Evolutionary conservation across 306 rosid species (phyloP).

Genomic region (cucumber (Cucumis sativus)): DNA sequence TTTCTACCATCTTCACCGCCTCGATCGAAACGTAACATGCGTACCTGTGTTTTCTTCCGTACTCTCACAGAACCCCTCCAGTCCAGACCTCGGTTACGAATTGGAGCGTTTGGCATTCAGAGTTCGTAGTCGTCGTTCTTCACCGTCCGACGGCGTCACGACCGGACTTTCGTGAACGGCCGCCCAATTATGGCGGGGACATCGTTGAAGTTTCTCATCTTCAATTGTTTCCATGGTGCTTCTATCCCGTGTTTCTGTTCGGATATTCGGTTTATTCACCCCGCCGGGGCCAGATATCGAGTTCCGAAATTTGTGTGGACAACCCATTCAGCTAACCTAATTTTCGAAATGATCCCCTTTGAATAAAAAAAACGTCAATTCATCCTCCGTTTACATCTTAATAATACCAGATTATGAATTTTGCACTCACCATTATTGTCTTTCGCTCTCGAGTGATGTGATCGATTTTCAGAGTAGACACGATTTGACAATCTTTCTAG

Average conservation of each 20-base stretch:
- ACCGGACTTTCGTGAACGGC: background rate
- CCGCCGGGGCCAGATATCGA: too few species aligned
- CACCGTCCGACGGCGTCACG: background rate
- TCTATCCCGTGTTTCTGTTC: background rate
- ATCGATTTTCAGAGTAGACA: too few species aligned
- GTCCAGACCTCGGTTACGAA: constrained; percentile 10
- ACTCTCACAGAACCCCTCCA: constrained; percentile 4
- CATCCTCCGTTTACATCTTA: too few species aligned
- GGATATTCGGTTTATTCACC: too few species aligned
- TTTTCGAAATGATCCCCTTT: too few species aligned
- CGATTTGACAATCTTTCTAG: too few species aligned
- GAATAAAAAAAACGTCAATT: too few species aligned
- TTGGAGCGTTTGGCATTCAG: background rate
- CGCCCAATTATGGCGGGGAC: background rate
- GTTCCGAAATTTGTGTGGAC: too few species aligned
- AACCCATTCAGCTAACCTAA: too few species aligned
- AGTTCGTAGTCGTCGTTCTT: background rate
- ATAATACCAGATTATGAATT: too few species aligned
- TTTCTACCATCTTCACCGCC: background rate
- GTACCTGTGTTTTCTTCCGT: constrained; percentile 3
- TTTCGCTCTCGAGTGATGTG: too few species aligned
- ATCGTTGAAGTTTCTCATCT: background rate
- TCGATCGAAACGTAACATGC: constrained; percentile 1
- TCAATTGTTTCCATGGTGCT: constrained; percentile 11
- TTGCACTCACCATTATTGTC: too few species aligned